Evolutionary conservation across 148 eudicot genomes (phyloP).

Genomic region (Cornus kousa): DNA sequence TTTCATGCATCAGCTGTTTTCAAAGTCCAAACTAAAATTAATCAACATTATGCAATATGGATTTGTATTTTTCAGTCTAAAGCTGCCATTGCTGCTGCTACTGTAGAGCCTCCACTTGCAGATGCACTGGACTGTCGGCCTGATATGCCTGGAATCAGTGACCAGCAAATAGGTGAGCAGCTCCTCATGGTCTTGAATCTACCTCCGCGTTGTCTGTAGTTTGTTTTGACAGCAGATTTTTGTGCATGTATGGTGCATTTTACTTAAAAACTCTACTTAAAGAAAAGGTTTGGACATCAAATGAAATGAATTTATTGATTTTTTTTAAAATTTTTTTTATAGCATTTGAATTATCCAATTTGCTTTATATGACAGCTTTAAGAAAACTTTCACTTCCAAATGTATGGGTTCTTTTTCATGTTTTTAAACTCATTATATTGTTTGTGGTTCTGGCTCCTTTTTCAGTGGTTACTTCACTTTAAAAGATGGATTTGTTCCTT

Average conservation of each 20-base stretch:
- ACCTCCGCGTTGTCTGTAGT: background rate
- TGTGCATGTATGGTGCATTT: too few species aligned
- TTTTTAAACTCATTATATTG: too few species aligned
- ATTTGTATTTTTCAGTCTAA: slow-evolving; percentile 30
- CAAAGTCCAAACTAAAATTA: slow-evolving; percentile 6
- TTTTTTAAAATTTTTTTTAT: too few species aligned
- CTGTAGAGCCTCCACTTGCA: slow-evolving; percentile 26
- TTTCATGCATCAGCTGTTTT: background rate
- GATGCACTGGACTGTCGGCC: slow-evolving; percentile 42
- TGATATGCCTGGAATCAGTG: slow-evolving; percentile 56
- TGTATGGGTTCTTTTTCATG: background rate
- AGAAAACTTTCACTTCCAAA: background rate
- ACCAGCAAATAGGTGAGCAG: slow-evolving; percentile 62
- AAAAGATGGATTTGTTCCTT: background rate
- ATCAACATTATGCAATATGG: background rate
- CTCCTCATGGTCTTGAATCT: background rate
- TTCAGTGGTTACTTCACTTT: background rate
- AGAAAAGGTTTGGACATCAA: too few species aligned
- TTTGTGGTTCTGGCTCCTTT: background rate
- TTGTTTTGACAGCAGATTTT: background rate
- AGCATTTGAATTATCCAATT: background rate
- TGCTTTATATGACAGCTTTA: background rate
- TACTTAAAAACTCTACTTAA: too few species aligned
- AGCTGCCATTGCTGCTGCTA: slow-evolving; percentile 33
- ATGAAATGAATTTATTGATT: background rate